Conservation (phyloP, 768 basidiomycete species). For the Clitopilus hobsonii region DNA sequence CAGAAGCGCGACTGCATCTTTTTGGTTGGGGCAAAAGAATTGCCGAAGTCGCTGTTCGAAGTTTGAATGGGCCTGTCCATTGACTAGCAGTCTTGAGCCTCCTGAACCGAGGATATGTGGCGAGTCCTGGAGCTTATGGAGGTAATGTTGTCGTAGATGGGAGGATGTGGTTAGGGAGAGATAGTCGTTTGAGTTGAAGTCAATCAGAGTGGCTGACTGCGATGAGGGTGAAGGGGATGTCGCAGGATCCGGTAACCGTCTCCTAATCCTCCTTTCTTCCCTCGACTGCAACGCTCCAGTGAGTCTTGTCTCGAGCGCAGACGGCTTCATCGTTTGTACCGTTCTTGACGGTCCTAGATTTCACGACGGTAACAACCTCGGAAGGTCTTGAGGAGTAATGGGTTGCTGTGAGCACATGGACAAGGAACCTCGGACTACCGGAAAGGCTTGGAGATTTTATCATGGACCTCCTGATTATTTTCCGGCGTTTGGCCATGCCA, state of each 20-base stretch:
- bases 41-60: conserved; percentile 65
- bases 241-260: conserved; percentile 57
- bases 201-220: conserved; percentile 26
- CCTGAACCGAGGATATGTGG: conserved; percentile 79
- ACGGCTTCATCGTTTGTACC: conserved; percentile 10
- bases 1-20: conserved; percentile 46
- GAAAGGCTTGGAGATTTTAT: background rate
- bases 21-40: conserved; percentile 53
- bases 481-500: background rate
- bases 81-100: conserved; percentile 82
- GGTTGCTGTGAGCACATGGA: background rate
- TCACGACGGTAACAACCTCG: no score
- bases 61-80: conserved; percentile 60
- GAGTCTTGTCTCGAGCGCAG: conserved; percentile 32
- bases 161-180: conserved; percentile 71
- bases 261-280: conserved; percentile 61
- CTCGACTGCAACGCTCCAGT: conserved; percentile 56
- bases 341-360: no score
- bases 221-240: conserved; percentile 28
- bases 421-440: background rate
- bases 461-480: background rate
- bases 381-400: no score
- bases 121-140: conserved; percentile 42
- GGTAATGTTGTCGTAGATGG: conserved; percentile 51
- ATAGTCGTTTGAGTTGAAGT: conserved; percentile 93